These are phyloP conservation scores for Xylariales sp. DNA, from an alignment of 2,329 filamentous ascomycete species.

Conservation along the genomic window DNA sequence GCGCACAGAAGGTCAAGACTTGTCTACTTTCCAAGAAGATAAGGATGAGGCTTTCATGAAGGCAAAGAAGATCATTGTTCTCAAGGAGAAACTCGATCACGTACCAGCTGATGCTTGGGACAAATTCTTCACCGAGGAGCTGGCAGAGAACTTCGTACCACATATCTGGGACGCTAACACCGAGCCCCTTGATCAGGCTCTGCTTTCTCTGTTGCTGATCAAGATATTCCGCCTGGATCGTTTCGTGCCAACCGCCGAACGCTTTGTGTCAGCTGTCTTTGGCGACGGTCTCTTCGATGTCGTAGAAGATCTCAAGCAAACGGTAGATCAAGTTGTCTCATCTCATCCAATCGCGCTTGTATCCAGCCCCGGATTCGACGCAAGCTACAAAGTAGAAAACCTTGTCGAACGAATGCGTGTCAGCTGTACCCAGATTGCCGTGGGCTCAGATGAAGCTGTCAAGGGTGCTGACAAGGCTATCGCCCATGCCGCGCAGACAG, in stretches of 20 bases:
- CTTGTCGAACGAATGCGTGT: slow-evolving; percentile 80
- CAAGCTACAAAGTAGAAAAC: slow-evolving; percentile 97
- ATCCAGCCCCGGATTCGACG: slow-evolving; percentile 94
- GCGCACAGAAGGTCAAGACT: slow-evolving; percentile 68
- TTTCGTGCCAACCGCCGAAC: slow-evolving; percentile 87
- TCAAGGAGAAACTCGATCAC: slow-evolving; percentile 67
- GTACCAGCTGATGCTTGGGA: slow-evolving; percentile 67
- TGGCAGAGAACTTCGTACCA: slow-evolving; percentile 81
- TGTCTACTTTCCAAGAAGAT: slow-evolving; percentile 63
- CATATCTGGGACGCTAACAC: slow-evolving; percentile 63
- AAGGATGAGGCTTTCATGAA: slow-evolving; percentile 65
- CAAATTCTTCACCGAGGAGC: slow-evolving; percentile 76
- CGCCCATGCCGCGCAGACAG: slow-evolving; percentile 82
- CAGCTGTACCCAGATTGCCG: slow-evolving; percentile 93
- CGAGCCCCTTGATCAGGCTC: slow-evolving; percentile 66
- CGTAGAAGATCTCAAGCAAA: slow-evolving; percentile 78
- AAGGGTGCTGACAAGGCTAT: slow-evolving; percentile 94
- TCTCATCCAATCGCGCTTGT: slow-evolving; percentile 85
- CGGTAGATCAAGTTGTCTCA: slow-evolving; percentile 78
- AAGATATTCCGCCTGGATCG: slow-evolving; percentile 95
- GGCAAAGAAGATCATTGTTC: slow-evolving; percentile 63
- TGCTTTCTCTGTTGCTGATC: slow-evolving; percentile 81
- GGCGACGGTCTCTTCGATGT: slow-evolving; percentile 77
- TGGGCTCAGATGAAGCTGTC: slow-evolving; percentile 95
- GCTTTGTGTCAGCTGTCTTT: slow-evolving; percentile 84